Evolutionary conservation across 441 rosid species (phyloP).

Genomic region (Biscutella laevigata): DNA sequence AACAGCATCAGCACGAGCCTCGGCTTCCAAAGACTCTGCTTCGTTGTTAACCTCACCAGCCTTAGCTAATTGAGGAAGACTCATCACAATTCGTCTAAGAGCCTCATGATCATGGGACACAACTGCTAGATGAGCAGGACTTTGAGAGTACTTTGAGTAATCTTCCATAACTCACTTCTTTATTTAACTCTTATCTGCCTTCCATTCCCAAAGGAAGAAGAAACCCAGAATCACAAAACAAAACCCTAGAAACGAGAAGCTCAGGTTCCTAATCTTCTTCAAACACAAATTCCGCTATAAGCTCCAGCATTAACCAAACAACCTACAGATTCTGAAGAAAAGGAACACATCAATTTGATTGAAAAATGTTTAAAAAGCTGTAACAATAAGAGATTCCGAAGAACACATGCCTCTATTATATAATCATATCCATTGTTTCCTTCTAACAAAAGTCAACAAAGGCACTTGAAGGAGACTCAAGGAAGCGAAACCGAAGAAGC

Average conservation of each 20-base stretch:
- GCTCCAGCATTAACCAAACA: not conserved
- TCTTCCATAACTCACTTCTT: conserved; percentile 69
- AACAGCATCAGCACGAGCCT: conserved; percentile 68
- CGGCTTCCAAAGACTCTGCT: conserved; percentile 70
- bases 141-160: conserved; percentile 57
- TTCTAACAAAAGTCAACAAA: not conserved
- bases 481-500: conserved; percentile 13
- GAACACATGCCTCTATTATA: not conserved
- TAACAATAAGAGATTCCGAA: not conserved
- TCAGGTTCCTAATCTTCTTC: not conserved
- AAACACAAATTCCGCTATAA: not conserved
- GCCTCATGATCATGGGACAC: conserved; percentile 63
- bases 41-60: conserved; percentile 84
- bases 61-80: conserved; percentile 64
- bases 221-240: no score
- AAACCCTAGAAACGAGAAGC: not conserved
- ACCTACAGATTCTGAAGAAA: conserved; percentile 5
- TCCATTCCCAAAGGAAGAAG: no score
- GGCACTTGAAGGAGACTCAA: conserved; percentile 2
- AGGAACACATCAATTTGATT: not conserved
- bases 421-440: not conserved
- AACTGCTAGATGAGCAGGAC: conserved; percentile 89
- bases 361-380: no score
- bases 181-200: no score
- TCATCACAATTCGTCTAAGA: conserved; percentile 43